These are phyloP conservation scores for Fusarium zealandicum DNA, from an alignment of 2,329 filamentous ascomycete species.

Conservation along the genomic window DNA sequence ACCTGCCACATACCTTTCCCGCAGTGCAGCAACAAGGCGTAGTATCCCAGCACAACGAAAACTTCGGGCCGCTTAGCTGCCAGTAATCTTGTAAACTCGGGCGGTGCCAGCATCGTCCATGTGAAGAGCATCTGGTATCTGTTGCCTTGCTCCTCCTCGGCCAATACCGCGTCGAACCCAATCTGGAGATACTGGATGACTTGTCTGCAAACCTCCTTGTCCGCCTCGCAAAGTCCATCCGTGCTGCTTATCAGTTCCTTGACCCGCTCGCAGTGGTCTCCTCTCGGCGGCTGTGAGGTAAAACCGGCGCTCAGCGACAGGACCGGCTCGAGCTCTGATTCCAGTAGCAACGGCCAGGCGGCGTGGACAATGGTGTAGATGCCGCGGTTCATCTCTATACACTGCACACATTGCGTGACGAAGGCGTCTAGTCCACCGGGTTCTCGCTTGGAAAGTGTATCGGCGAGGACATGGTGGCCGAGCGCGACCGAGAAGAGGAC, in stretches of 20 bases:
- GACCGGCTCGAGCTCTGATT: slow-evolving; percentile 11
- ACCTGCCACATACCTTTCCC: slow-evolving; percentile 22
- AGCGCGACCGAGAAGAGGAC: slow-evolving; percentile 21
- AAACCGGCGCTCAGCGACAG: slow-evolving; percentile 10
- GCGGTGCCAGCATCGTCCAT: slow-evolving; percentile 21
- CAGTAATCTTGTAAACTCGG: slow-evolving; percentile 6
- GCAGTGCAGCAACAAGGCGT: slow-evolving; percentile 19
- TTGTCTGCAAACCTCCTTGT: background rate
- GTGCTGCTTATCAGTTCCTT: background rate
- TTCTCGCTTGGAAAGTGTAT: slow-evolving; percentile 3
- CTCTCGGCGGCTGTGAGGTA: background rate
- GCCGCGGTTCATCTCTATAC: slow-evolving; percentile 18
- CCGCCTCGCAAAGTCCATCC: fast-evolving
- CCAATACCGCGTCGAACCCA: slow-evolving; percentile 12
- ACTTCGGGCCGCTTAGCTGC: background rate
- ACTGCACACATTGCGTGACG: slow-evolving; percentile 8
- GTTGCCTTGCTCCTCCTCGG: background rate
- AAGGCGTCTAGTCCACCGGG: background rate
- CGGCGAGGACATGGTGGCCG: slow-evolving; percentile 20
- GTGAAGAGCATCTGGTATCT: slow-evolving; percentile 24
- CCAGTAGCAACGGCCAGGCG: slow-evolving; percentile 1
- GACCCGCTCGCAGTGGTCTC: slow-evolving; percentile 1
- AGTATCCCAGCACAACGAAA: slow-evolving; percentile 13
- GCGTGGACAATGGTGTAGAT: slow-evolving; percentile 6
- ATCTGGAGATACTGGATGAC: slow-evolving; percentile 13